These are phyloP conservation scores for Scheffersomyces ergatensis DNA, from an alignment of 805 yeast species.

Conservation along the genomic window DNA sequence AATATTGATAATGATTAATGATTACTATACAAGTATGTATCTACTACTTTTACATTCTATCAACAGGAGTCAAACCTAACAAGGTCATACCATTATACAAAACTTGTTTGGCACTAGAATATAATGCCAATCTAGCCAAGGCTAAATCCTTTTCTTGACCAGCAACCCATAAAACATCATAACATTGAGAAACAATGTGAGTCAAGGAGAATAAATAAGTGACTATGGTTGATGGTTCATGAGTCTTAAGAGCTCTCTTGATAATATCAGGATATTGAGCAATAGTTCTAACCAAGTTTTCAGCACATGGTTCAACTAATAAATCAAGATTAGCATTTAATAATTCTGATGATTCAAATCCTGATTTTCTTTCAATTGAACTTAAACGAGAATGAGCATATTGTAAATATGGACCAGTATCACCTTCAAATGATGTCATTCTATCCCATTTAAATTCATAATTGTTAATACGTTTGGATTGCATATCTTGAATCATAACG, in stretches of 20 bases:
- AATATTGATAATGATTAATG: too few species aligned
- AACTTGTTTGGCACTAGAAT: slow-evolving; percentile 85
- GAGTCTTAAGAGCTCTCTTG: slow-evolving; percentile 75
- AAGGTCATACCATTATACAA: slow-evolving; percentile 85
- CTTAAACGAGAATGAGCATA: slow-evolving; percentile 97
- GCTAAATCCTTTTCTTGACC: slow-evolving; percentile 90
- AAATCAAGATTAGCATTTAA: slow-evolving; percentile 54
- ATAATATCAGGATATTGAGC: slow-evolving; percentile 91
- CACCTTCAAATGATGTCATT: slow-evolving; percentile 98
- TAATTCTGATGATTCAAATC: slow-evolving; percentile 38
- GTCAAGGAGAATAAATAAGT: slow-evolving; percentile 90
- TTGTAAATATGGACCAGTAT: slow-evolving; percentile 97
- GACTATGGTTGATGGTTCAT: slow-evolving; percentile 91
- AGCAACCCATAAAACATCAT: slow-evolving; percentile 93
- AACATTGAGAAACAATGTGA: slow-evolving; percentile 94
- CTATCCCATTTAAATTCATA: slow-evolving; percentile 97
- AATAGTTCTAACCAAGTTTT: slow-evolving; percentile 67
- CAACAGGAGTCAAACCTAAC: slow-evolving; percentile 96
- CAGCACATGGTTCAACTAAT: slow-evolving; percentile 70
- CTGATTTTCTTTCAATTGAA: slow-evolving; percentile 87
- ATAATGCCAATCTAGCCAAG: slow-evolving; percentile 86
- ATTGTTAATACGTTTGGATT: slow-evolving; percentile 92
- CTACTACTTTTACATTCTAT: slow-evolving; percentile 83
- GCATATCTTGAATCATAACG: slow-evolving; percentile 99
- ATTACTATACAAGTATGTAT: too few species aligned